These are phyloP conservation scores for Quercus gilva DNA, from an alignment of 306 rosid species.

Conservation along the genomic window DNA sequence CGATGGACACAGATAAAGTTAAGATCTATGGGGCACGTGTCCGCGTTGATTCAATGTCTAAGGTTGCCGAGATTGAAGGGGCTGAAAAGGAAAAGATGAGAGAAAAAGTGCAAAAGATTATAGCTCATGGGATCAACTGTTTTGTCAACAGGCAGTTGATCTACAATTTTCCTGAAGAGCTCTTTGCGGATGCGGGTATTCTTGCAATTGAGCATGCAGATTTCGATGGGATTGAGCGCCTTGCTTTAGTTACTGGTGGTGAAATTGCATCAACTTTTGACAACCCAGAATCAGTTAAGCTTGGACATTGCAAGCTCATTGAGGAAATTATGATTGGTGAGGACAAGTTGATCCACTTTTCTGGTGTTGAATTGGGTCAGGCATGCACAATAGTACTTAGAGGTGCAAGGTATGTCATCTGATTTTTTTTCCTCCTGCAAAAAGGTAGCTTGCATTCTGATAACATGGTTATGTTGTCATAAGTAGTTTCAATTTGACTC, in stretches of 20 bases:
- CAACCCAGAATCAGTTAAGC: constrained; percentile 94
- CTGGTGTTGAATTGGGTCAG: constrained; percentile 96
- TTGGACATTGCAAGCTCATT: constrained; percentile 84
- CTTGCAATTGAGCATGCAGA: constrained; percentile 99
- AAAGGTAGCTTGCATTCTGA: background rate
- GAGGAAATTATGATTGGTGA: constrained; percentile 98
- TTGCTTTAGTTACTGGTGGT: constrained; percentile 91
- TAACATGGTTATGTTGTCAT: background rate
- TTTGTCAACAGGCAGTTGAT: constrained; percentile 93
- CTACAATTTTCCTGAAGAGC: constrained; percentile 96
- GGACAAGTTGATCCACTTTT: constrained; percentile 90
- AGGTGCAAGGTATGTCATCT: constrained; percentile 72
- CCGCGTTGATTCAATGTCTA: constrained; percentile 93
- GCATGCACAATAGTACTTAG: constrained; percentile 91
- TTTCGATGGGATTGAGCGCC: constrained; percentile 93
- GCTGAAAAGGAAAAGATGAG: constrained; percentile 98
- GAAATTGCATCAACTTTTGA: constrained; percentile 96
- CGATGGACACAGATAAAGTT: constrained; percentile 97
- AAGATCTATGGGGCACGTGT: constrained; percentile 96
- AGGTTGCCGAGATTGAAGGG: constrained; percentile 89
- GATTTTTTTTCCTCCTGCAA: background rate
- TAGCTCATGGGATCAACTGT: constrained; percentile 87
- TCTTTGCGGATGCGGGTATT: constrained; percentile 94
- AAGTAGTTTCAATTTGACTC: background rate
- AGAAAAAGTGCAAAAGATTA: constrained; percentile 92